Evolutionary conservation across 768 basidiomycete species (phyloP), one percentile per base, ranked within the genome.

Genomic region (Strobilomyces echinocephalus): DNA sequence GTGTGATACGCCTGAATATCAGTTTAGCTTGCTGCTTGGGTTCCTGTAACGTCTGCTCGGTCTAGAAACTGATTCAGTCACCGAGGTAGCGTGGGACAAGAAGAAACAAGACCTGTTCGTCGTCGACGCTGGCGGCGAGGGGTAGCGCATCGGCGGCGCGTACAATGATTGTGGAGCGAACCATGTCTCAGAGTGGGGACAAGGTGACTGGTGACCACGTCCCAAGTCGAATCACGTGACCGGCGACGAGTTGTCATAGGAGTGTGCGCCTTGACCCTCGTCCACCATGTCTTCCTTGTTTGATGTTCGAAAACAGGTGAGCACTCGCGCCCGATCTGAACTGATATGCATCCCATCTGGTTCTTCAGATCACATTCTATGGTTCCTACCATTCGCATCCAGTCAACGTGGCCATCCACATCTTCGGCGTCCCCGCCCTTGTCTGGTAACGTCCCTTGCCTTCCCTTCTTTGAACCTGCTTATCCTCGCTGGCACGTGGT

Each of bases 21-120:
- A 99, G 80, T 71, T 99, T 99, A 31, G 95, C 84, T 69, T 99
- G 95, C 62, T 97, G 95, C 69, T 99, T 99, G 77, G 97, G 93
- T 72, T 98, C 97, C 66, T 94, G 91, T 38, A 99, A 76, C 52
- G 87, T 79, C 67, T 89, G 87, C 71, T 98, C 95, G 60, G 92
- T 97, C 95, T 98, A 59, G 42, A 46, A 48, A 26, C 15, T 49
- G 4, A 46, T 66, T 66, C 54, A 57, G 46, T 39, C 20, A 33
- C 24, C 12, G 26, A 31, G 10, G 5, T 2, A 14, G 48, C 24
- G 24, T 24, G 24, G 2, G n/a, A 21, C 11, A 18, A 24, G 11
- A 24, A 53, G 21, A 20, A 31, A 64, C 24, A 77, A 55, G 35
- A 95, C 95, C 79, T 91, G 86, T 70, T 98, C 95, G 66, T 98